Percentiles rank a stretch among this genome's conserved stretches.
These are phyloP conservation scores for Royoungia palumana DNA, from an alignment of 768 basidiomycete genomes.

Conservation along the genomic window DNA sequence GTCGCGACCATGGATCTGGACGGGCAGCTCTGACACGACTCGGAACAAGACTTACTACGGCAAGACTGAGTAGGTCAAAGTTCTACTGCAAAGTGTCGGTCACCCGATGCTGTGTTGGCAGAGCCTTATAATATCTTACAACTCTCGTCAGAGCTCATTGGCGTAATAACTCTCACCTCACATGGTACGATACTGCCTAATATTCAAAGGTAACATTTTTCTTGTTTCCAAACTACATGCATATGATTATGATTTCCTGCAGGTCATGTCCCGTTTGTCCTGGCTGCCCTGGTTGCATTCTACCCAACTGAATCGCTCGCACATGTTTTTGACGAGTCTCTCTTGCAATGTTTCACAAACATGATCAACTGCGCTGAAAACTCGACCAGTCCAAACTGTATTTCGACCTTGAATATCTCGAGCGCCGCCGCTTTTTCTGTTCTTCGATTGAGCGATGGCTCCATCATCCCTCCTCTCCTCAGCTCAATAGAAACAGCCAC, in stretches of 20 bases:
- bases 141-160: no score
- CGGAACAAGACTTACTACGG: no score
- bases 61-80: no score
- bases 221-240: not conserved
- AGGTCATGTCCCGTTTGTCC: not conserved
- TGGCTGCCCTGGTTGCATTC: not conserved
- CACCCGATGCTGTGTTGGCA: no score
- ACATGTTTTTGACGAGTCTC: no score
- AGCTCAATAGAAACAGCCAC: not conserved
- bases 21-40: no score
- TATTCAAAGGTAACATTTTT: constrained; percentile 6
- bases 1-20: no score
- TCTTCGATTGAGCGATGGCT: constrained; percentile 10
- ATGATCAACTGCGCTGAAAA: constrained; percentile 2
- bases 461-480: no score
- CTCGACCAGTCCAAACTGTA: not conserved
- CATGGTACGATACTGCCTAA: constrained; percentile 3
- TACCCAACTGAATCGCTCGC: not conserved
- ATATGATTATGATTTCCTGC: not conserved
- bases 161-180: no score
- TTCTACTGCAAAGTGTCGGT: no score
- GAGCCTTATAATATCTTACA: no score
- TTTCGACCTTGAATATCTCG: not conserved
- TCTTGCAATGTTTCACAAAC: constrained; percentile 11
- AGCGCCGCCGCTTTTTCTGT: constrained; percentile 8